Percentiles rank a stretch among this genome's conserved stretches.
phyloP scores from a whole-genome alignment of 306 rosid genomes.

The Vicia faba region DNA sequence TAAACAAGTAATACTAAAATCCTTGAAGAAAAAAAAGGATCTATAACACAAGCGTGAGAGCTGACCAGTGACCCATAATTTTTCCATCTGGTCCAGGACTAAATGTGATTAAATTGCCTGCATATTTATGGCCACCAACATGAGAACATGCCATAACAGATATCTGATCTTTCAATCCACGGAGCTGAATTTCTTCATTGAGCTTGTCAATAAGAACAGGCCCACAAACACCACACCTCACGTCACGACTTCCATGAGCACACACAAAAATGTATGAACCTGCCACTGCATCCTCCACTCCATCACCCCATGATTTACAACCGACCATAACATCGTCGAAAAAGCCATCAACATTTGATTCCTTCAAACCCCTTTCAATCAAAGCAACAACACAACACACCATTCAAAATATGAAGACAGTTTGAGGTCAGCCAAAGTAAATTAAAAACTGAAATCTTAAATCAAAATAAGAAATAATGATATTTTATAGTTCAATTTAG shows the following conservation, averaged over 20 bases:
- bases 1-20: conserved; percentile 18
- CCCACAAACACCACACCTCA: conserved; percentile 95
- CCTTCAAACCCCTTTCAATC: conserved; percentile 68
- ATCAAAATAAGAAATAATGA: not conserved
- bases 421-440: not conserved
- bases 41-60: conserved; percentile 4
- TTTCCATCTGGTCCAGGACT: conserved; percentile 69
- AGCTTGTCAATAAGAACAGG: conserved; percentile 73
- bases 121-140: conserved; percentile 92
- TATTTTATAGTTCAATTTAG: not conserved
- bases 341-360: conserved; percentile 67
- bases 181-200: conserved; percentile 59
- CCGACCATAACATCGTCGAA: conserved; percentile 84
- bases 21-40: not conserved
- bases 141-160: conserved; percentile 80
- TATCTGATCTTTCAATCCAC: conserved; percentile 66
- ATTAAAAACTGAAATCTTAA: not conserved
- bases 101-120: conserved; percentile 84
- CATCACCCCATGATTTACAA: conserved; percentile 64
- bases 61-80: conserved; percentile 82
- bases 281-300: conserved; percentile 50
- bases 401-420: not conserved
- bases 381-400: not conserved
- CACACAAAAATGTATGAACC: conserved; percentile 87
- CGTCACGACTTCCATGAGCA: conserved; percentile 89